Evolutionary conservation across 2,329 filamentous ascomycete genomes (phyloP).

Genomic region (Fusarium agapanthi): DNA sequence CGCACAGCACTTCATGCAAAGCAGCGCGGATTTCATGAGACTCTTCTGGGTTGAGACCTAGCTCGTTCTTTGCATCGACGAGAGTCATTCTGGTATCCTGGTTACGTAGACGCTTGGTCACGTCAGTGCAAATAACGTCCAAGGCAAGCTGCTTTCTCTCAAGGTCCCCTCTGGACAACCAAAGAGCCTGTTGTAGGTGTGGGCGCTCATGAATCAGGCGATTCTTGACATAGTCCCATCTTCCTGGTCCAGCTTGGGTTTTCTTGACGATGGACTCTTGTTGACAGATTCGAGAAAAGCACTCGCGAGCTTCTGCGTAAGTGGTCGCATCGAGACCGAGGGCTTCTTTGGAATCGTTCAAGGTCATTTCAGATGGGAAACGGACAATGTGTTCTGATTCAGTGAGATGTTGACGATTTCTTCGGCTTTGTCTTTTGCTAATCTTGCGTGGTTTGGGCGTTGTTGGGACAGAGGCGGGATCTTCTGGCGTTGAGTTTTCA

Average conservation of each 20-base stretch:
- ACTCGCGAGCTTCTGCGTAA: constrained; percentile 71
- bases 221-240: constrained; percentile 77
- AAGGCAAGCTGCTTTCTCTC: constrained; percentile 74
- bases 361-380: constrained; percentile 83
- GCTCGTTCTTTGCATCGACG: constrained; percentile 74
- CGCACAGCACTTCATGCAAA: constrained; percentile 72
- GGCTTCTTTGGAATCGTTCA: constrained; percentile 79
- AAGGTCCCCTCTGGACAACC: constrained; percentile 62
- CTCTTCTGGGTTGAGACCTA: constrained; percentile 56
- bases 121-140: constrained; percentile 82
- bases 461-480: neutral
- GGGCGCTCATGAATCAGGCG: constrained; percentile 70
- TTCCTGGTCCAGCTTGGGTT: constrained; percentile 75
- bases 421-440: constrained; percentile 66
- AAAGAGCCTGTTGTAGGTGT: constrained; percentile 71
- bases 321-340: constrained; percentile 69
- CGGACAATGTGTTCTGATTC: constrained; percentile 74
- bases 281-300: constrained; percentile 76
- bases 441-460: neutral
- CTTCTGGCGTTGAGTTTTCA: neutral
- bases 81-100: constrained; percentile 74
- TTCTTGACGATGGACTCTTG: constrained; percentile 76
- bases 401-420: constrained; percentile 73
- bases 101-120: constrained; percentile 80
- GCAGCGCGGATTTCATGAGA: constrained; percentile 69